Conservation (phyloP, 176 grass and related monocot species). For the Bromus sterilis region DNA sequence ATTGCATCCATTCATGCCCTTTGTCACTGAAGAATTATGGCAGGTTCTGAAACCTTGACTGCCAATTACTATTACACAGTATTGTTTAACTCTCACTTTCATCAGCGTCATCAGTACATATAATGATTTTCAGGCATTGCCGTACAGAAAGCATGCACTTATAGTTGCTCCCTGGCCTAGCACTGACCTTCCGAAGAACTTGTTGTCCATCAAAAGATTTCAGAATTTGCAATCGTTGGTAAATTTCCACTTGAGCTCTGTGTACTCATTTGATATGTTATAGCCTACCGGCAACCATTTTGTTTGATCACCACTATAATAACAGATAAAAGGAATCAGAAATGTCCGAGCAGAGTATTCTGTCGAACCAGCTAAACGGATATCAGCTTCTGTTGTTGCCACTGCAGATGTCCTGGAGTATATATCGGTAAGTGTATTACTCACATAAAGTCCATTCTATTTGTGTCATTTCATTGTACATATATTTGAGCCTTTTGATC, state of each 20-base stretch:
- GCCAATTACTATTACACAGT: background rate
- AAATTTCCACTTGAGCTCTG: constrained; percentile 23
- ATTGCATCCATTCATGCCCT: constrained; percentile 96
- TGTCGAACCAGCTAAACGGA: constrained; percentile 91
- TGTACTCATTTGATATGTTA: background rate
- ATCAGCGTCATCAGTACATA: background rate
- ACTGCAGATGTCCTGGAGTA: constrained; percentile 68
- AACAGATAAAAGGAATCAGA: constrained; percentile 83
- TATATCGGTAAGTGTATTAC: constrained; percentile 57
- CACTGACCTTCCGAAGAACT: constrained; percentile 68
- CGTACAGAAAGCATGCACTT: constrained; percentile 73
- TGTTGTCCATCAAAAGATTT: constrained; percentile 81
- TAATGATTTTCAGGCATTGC: constrained; percentile 64
- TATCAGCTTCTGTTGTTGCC: constrained; percentile 95
- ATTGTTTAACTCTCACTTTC: background rate
- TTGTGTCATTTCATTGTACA: background rate
- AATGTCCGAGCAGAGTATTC: constrained; percentile 95
- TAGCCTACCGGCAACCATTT: background rate
- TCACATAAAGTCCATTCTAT: background rate
- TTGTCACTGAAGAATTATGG: constrained; percentile 99
- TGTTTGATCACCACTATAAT: constrained; percentile 17
- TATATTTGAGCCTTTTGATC: constrained; percentile 2
- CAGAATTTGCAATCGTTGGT: constrained; percentile 96
- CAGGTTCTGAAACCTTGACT: constrained; percentile 54
- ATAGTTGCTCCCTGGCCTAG: constrained; percentile 77